phyloP scores from a whole-genome alignment of 2,329 filamentous ascomycete genomes.

The Fusarium sp. region DNA sequence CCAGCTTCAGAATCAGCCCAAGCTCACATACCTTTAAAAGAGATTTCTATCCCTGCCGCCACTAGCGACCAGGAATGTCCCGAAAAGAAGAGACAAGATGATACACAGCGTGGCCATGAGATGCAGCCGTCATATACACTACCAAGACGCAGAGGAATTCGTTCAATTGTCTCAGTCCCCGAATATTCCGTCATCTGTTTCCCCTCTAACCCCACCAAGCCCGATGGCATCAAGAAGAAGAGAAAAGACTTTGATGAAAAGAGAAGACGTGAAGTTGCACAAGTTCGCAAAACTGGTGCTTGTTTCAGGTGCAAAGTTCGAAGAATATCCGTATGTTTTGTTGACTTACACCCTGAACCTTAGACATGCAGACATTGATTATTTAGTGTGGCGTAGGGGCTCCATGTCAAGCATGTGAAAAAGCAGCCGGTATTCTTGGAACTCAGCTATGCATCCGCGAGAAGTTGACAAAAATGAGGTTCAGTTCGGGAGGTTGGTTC shows the following conservation, averaged over 20 bases:
- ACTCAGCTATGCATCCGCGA: conserved; percentile 46
- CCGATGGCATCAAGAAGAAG: conserved; percentile 47
- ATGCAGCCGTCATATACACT: neutral
- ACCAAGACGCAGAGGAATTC: conserved; percentile 8
- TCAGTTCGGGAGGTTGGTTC: conserved; percentile 46
- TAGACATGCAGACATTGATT: conserved; percentile 21
- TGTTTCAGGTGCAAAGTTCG: conserved; percentile 48
- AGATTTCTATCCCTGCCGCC: conserved; percentile 24
- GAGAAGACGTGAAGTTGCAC: conserved; percentile 47
- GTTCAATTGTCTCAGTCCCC: conserved; percentile 23
- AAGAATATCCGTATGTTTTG: conserved; percentile 46
- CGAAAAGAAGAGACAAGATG: conserved; percentile 5
- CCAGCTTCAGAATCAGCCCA: conserved; percentile 19
- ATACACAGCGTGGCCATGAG: conserved; percentile 4
- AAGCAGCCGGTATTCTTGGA: conserved; percentile 46
- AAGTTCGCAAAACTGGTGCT: conserved; percentile 47
- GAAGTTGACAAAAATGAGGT: conserved; percentile 49
- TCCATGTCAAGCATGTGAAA: conserved; percentile 45
- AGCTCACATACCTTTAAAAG: conserved; percentile 22
- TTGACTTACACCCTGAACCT: conserved; percentile 1
- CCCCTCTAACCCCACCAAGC: conserved; percentile 47
- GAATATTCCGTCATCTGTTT: conserved; percentile 49
- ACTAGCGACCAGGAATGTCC: conserved; percentile 15
- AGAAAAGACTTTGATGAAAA: conserved; percentile 47
- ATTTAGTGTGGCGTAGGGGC: conserved; percentile 46